Evolutionary conservation across 495 filamentous ascomycete genomes (phyloP).

Genomic region (Penicillium angulare): DNA sequence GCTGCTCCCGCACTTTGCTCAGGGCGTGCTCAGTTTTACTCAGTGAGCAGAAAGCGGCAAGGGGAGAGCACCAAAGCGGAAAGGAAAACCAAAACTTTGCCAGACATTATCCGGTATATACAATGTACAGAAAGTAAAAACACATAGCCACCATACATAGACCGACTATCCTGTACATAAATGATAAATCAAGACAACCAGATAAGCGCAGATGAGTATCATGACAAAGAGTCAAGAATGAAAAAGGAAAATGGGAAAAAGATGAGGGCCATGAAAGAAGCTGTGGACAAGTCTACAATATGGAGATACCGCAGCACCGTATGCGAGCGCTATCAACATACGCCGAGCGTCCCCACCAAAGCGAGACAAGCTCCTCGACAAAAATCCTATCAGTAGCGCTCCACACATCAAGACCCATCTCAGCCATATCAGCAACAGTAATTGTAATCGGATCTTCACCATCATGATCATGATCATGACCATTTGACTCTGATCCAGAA

Average conservation of each 20-base stretch:
- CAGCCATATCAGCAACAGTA: constrained; percentile 65
- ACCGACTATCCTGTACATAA: too few species aligned
- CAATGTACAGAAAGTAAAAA: too few species aligned
- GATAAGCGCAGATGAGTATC: too few species aligned
- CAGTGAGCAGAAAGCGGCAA: too few species aligned
- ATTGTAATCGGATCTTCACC: constrained; percentile 49
- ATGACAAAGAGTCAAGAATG: neutral
- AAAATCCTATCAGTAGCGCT: constrained; percentile 74
- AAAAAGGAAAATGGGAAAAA: neutral
- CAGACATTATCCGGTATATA: too few species aligned
- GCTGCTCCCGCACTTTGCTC: too few species aligned
- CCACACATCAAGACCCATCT: constrained; percentile 88
- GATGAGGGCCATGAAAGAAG: constrained; percentile 24
- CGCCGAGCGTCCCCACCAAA: constrained; percentile 72
- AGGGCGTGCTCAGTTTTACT: too few species aligned
- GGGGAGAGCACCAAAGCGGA: too few species aligned
- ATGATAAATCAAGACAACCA: too few species aligned
- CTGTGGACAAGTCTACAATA: constrained; percentile 61
- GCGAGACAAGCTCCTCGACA: constrained; percentile 59
- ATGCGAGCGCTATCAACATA: constrained; percentile 69
- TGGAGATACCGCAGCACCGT: constrained; percentile 76
- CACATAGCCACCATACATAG: too few species aligned
- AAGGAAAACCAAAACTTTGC: too few species aligned
- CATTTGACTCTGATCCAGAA: constrained; percentile 1
- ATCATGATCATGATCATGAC: neutral